Base-by-base conservation (phyloP, 345 rosid genomes). In the Pelargonium nanum region DNA sequence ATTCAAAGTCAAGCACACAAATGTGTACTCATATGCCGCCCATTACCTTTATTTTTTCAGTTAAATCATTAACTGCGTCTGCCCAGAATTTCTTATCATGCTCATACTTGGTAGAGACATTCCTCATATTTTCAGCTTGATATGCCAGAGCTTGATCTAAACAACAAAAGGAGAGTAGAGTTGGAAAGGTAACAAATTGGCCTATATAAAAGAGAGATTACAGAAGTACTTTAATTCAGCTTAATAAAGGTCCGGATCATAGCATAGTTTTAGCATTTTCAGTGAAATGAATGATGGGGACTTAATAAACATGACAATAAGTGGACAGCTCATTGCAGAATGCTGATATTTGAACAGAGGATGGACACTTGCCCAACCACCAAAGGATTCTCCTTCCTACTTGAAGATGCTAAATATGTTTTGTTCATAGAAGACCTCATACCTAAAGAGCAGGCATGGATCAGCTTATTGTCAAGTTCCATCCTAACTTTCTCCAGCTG, bases 121-220 rank as follows among this genome's bases (percentile, higher is more conserved):
- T 77, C 78, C 76, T 81, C 66, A 93, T 68, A 71, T 64, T 76
- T 61, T 84, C 82, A 5, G 84, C 82, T 77, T 92, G 91, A 65
- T 79, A 73, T 74, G 70, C 81, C 54, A 92, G 76, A 32, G 89
- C 82, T 75, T 81, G 81, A 72, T 85, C 97, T 92, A 72, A n/a
- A 55, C 58, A 70, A 19, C 32, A 22, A 63, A 50, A 45, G 20
- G 4, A 24, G 34, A 51, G 22, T 22, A 22, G 26, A 55, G 26
- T 22, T 22, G 7, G 57, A 23, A 9, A 2, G 6, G 15, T 30
- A 30, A 6, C 10, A 12, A 12, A 30, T 30, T 30, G 40, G 10
- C 40, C 6, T 30, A 30, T 30, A 30, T 30, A 30, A 30, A 30
- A 30, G 6, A 0, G 10, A 30, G 1, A 30, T 30, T 30, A 30